Conservation (phyloP, 1,139 yeast genomes). For the Candida dubliniensis region DNA sequence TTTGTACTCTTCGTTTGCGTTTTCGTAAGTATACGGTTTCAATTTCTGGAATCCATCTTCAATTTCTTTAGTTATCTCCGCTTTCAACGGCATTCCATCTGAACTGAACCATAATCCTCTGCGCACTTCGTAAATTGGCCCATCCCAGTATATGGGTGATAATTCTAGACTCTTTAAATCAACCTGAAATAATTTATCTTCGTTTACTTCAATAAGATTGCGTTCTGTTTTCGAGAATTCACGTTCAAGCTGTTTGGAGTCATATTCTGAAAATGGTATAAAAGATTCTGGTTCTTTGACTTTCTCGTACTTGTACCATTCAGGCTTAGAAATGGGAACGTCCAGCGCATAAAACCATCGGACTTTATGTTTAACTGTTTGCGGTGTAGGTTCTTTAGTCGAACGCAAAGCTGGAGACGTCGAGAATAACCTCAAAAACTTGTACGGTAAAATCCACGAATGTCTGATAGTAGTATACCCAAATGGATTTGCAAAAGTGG, state of each 20-base stretch:
- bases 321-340: conserved; percentile 68
- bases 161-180: conserved; percentile 55
- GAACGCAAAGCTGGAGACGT: not conserved
- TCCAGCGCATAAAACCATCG: conserved; percentile 87
- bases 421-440: not conserved
- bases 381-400: not conserved
- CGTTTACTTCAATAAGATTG: conserved; percentile 60
- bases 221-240: conserved; percentile 17
- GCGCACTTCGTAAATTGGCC: conserved; percentile 80
- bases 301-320: conserved; percentile 50
- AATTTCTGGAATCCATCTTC: conserved; percentile 52
- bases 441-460: not conserved
- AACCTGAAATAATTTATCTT: conserved; percentile 77
- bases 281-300: conserved; percentile 58
- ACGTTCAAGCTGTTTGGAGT: conserved; percentile 60
- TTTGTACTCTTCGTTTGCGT: conserved; percentile 11
- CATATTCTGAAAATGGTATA: conserved; percentile 65
- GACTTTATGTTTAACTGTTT: conserved; percentile 14
- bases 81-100: conserved; percentile 60
- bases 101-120: conserved; percentile 82
- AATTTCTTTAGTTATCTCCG: conserved; percentile 51
- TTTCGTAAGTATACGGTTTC: conserved; percentile 31
- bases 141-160: conserved; percentile 83
- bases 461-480: not conserved
- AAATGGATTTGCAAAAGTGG: not conserved